Evolutionary conservation across 208 protist species (phyloP).

Genomic region (Trichomonas vaginalis): DNA sequence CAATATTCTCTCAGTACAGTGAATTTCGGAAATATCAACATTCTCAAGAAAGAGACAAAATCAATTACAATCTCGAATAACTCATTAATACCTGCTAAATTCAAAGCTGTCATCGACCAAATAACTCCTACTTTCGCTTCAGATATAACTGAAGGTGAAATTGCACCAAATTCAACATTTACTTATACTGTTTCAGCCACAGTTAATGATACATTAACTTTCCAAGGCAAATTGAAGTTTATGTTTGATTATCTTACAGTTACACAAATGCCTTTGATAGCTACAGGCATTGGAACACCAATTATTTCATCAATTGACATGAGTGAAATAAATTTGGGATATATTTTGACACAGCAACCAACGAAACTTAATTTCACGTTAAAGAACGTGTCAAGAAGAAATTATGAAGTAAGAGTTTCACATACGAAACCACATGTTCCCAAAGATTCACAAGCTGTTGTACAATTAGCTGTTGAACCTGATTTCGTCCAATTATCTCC

Average conservation of each 20-base stretch:
- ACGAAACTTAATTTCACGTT: neutral
- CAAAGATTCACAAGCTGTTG: neutral
- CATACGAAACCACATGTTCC: neutral
- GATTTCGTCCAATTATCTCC: neutral
- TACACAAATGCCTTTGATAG: neutral
- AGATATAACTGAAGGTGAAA: neutral
- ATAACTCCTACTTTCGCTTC: neutral
- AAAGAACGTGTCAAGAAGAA: neutral
- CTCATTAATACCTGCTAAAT: neutral
- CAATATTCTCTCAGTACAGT: neutral
- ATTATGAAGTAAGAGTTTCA: neutral
- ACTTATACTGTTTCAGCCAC: neutral
- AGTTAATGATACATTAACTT: neutral
- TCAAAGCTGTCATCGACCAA: neutral
- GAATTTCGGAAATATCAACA: neutral
- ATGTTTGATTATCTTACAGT: neutral
- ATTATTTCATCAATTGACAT: neutral
- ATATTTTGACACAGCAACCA: neutral
- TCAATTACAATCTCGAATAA: neutral
- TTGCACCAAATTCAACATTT: neutral
- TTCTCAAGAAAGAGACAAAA: neutral
- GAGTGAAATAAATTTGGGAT: neutral
- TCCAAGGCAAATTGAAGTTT: neutral
- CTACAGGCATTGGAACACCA: neutral
- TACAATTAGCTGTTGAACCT: neutral